A percentile compares a stretch with the other conserved stretches of the same genome.
These are phyloP conservation scores for Boletus huronensis DNA, from an alignment of 768 basidiomycete species.

Conservation along the genomic window DNA sequence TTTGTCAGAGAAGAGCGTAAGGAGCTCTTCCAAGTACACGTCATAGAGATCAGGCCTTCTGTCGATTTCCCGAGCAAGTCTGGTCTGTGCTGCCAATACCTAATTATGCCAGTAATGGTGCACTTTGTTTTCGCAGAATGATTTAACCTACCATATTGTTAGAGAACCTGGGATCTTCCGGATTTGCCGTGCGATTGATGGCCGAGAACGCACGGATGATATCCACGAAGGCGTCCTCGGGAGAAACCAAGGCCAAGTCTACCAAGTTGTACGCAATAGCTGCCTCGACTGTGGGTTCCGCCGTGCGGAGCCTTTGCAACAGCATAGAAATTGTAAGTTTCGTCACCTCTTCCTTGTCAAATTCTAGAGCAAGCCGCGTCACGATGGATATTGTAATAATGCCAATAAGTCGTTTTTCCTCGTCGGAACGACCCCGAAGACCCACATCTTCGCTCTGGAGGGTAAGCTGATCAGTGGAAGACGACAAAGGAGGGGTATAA, in stretches of 20 bases:
- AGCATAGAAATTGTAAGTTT: constrained; percentile 90
- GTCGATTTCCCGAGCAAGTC: constrained; percentile 76
- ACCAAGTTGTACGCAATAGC: constrained; percentile 91
- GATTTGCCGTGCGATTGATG: constrained; percentile 83
- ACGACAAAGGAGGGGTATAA: constrained; percentile 28
- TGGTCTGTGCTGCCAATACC: constrained; percentile 89
- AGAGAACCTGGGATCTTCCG: constrained; percentile 83
- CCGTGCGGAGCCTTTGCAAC: constrained; percentile 77
- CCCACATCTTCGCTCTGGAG: constrained; percentile 61
- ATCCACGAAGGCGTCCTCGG: constrained; percentile 74
- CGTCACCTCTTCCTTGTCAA: constrained; percentile 82
- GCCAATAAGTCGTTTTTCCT: constrained; percentile 79
- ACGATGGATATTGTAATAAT: constrained; percentile 93
- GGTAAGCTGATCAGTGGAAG: constrained; percentile 45
- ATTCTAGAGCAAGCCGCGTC: constrained; percentile 83
- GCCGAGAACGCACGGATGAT: constrained; percentile 80
- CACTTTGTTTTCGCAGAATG: neutral
- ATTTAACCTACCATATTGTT: constrained; percentile 74
- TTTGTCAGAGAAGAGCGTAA: constrained; percentile 86
- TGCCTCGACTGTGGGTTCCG: constrained; percentile 86
- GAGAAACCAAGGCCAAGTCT: constrained; percentile 79
- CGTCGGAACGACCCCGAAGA: constrained; percentile 68
- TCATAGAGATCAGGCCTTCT: constrained; percentile 75
- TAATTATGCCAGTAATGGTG: constrained; percentile 25
- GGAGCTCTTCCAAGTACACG: constrained; percentile 76